Conservation (phyloP, 2,329 filamentous ascomycete genomes). For the Tolypocladium tundrense region DNA sequence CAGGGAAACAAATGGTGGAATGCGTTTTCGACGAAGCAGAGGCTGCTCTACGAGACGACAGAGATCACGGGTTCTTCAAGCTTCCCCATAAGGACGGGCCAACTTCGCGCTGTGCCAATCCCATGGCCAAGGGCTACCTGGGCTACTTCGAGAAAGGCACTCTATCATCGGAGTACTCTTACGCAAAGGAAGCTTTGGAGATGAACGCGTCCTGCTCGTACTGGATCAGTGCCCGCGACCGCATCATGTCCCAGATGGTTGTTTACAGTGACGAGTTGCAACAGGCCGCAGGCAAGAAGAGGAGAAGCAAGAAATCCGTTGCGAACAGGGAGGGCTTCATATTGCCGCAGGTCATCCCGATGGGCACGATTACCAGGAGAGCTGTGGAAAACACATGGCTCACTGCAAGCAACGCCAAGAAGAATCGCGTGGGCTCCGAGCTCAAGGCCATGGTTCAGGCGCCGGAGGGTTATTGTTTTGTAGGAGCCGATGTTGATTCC, state of each 20-base stretch:
- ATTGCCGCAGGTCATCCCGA: conserved; percentile 88
- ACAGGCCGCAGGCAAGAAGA: not conserved
- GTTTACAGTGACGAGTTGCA: conserved; percentile 64
- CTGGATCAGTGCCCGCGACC: conserved; percentile 91
- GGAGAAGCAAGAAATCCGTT: conserved; percentile 9
- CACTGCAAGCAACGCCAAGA: conserved; percentile 93
- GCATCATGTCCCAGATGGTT: conserved; percentile 92
- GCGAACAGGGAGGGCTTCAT: conserved; percentile 57
- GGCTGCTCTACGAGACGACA: conserved; percentile 53
- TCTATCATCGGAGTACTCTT: conserved; percentile 75
- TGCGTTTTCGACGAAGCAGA: conserved; percentile 77
- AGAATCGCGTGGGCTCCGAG: conserved; percentile 90
- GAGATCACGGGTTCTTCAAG: conserved; percentile 67
- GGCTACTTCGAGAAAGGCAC: conserved; percentile 84
- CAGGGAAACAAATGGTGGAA: conserved; percentile 57
- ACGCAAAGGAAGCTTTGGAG: conserved; percentile 89
- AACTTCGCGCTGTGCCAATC: conserved; percentile 70
- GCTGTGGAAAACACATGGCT: conserved; percentile 98
- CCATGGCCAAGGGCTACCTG: conserved; percentile 84
- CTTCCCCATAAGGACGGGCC: conserved; percentile 94
- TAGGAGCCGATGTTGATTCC: conserved; percentile 94
- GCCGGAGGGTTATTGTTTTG: conserved; percentile 82
- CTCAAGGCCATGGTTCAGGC: conserved; percentile 95
- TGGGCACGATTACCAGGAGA: conserved; percentile 92
- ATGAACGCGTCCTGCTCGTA: conserved; percentile 99